Evolutionary conservation across 257 asterid species (phyloP).

Genomic region (Nicotiana obtusifolia): DNA sequence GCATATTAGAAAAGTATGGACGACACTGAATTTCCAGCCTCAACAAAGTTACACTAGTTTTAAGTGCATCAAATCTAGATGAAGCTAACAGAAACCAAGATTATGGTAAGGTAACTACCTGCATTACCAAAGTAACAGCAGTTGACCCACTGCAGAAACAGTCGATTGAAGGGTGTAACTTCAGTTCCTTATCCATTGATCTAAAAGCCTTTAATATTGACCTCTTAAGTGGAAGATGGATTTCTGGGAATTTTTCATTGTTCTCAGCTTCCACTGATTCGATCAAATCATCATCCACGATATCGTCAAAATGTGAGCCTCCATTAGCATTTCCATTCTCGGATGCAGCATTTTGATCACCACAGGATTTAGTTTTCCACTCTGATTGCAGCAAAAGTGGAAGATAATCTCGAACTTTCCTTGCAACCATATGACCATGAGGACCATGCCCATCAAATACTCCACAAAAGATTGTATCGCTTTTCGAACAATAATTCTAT

Average conservation of each 20-base stretch:
- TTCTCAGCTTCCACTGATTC: slow-evolving; percentile 65
- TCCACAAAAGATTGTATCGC: slow-evolving; percentile 64
- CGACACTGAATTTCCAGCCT: background rate
- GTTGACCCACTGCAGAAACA: slow-evolving; percentile 96
- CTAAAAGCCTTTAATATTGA: slow-evolving; percentile 73
- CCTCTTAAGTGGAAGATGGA: slow-evolving; percentile 59
- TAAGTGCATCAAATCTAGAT: background rate
- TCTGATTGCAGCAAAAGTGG: slow-evolving; percentile 60
- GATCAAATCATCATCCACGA: slow-evolving; percentile 64
- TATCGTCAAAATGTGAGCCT: slow-evolving; percentile 58
- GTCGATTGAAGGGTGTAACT: slow-evolving; percentile 74
- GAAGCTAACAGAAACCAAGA: background rate
- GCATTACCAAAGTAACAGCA: slow-evolving; percentile 68
- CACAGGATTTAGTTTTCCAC: slow-evolving; percentile 49
- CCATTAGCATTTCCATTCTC: slow-evolving; percentile 43
- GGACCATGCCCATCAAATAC: slow-evolving; percentile 98
- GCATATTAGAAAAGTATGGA: background rate
- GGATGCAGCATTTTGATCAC: slow-evolving; percentile 25
- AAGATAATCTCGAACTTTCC: slow-evolving; percentile 80
- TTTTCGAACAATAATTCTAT: slow-evolving; percentile 65
- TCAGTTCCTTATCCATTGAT: slow-evolving; percentile 92
- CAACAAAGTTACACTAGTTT: background rate
- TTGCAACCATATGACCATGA: slow-evolving; percentile 90
- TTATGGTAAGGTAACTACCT: slow-evolving; percentile 39
- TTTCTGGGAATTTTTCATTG: slow-evolving; percentile 62